These are phyloP conservation scores for Sporothrix sp. DNA, from an alignment of 2,329 filamentous ascomycete genomes.

Conservation along the genomic window DNA sequence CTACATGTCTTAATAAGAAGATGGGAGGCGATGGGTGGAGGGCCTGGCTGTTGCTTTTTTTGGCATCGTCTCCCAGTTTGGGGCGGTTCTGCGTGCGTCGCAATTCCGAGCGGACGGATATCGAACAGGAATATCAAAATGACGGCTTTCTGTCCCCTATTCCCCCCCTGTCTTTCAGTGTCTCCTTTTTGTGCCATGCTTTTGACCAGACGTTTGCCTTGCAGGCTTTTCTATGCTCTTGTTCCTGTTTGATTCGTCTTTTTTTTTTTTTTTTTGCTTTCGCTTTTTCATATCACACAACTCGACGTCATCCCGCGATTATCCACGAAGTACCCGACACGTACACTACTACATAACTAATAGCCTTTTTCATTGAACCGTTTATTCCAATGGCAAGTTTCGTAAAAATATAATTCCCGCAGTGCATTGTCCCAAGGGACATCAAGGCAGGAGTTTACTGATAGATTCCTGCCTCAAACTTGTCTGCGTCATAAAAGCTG, in stretches of 20 bases:
- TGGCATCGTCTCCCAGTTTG: background rate
- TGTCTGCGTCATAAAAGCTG: constrained; percentile 70
- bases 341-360: constrained; percentile 17
- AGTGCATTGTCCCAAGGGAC: no score
- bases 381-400: no score
- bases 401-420: no score
- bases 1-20: constrained; percentile 12
- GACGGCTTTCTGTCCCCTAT: constrained; percentile 1
- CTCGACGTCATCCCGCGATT: constrained; percentile 2
- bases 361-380: constrained; percentile 12
- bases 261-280: background rate
- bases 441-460: no score
- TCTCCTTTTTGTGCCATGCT: constrained; percentile 6
- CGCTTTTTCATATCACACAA: background rate
- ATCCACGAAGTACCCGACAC: constrained; percentile 11
- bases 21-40: background rate
- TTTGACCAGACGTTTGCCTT: constrained; percentile 1
- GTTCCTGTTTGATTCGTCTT: background rate
- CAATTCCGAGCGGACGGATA: constrained; percentile 1
- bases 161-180: background rate
- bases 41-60: background rate
- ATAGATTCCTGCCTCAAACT: constrained; percentile 58
- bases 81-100: constrained; percentile 4
- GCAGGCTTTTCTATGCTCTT: constrained; percentile 5
- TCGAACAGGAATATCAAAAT: constrained; percentile 3